A percentile compares a stretch with the other conserved stretches of the same genome.
These are phyloP conservation scores for Gleditsia sinensis DNA, from an alignment of 306 rosid genomes.

Conservation along the genomic window DNA sequence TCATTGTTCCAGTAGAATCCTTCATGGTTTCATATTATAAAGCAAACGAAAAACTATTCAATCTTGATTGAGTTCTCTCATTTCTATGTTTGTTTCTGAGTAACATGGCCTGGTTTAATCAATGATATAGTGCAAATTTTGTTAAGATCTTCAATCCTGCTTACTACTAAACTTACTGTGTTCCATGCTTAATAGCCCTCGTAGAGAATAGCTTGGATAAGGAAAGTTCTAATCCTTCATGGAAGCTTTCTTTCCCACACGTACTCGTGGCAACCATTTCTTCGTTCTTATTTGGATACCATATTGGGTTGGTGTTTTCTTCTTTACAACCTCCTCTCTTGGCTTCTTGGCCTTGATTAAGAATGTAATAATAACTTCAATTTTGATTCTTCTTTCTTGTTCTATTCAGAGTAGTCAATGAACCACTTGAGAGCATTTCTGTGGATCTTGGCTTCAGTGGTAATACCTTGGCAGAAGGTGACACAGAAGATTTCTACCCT, in stretches of 20 bases:
- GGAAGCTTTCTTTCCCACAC: conserved; percentile 89
- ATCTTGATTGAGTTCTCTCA: conserved; percentile 24
- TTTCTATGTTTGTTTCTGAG: conserved; percentile 7
- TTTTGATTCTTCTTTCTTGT: conserved; percentile 29
- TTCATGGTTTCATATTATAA: conserved; percentile 14
- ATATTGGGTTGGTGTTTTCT: conserved; percentile 74
- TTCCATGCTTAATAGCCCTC: conserved; percentile 53
- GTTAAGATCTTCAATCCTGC: conserved; percentile 9
- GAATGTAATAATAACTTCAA: conserved; percentile 12
- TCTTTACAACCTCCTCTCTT: conserved; percentile 24
- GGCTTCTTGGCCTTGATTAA: conserved; percentile 22
- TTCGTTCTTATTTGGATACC: conserved; percentile 93
- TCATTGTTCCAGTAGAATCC: neutral
- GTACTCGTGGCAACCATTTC: conserved; percentile 76
- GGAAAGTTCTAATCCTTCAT: conserved; percentile 74
- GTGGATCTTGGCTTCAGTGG: conserved; percentile 91
- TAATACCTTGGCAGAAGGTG: conserved; percentile 95
- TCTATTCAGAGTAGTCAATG: conserved; percentile 82
- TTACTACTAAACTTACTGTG: conserved; percentile 34
- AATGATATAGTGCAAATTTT: conserved; percentile 6
- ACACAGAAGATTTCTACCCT: conserved; percentile 6
- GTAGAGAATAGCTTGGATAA: conserved; percentile 44
- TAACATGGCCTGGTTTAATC: conserved; percentile 3
- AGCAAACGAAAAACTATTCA: conserved; percentile 1
- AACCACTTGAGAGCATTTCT: conserved; percentile 95